Percentiles rank a stretch among this genome's conserved stretches.
These are phyloP conservation scores for Tricholoma terreum DNA, from an alignment of 768 basidiomycete genomes.

Conservation along the genomic window DNA sequence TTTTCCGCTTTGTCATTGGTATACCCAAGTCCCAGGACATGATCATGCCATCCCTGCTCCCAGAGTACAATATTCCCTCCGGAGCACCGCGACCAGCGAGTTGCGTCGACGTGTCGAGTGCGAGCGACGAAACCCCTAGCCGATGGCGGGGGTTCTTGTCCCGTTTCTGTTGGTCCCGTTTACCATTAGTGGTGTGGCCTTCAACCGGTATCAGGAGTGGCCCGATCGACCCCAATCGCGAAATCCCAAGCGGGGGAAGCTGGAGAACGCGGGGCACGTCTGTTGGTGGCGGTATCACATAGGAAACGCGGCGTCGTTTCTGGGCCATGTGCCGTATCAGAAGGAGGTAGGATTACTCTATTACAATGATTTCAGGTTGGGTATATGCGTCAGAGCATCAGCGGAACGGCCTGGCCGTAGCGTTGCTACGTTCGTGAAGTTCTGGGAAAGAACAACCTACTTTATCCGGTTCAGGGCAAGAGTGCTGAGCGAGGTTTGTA, in stretches of 20 bases:
- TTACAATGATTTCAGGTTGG: too few species aligned
- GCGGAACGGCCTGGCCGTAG: too few species aligned
- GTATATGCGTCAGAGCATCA: too few species aligned
- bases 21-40: slow-evolving; percentile 85
- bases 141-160: slow-evolving; percentile 73
- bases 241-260: slow-evolving; percentile 63
- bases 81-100: slow-evolving; percentile 64
- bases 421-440: too few species aligned
- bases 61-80: slow-evolving; percentile 87
- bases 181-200: slow-evolving; percentile 19
- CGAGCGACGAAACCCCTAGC: slow-evolving; percentile 83
- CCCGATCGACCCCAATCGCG: slow-evolving; percentile 62
- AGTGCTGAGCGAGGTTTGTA: too few species aligned
- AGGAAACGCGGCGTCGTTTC: slow-evolving; percentile 73
- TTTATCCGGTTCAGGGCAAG: too few species aligned
- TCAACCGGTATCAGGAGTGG: slow-evolving; percentile 58
- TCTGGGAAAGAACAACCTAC: too few species aligned
- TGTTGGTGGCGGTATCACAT: slow-evolving; percentile 76
- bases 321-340: slow-evolving; percentile 32
- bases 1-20: slow-evolving; percentile 50
- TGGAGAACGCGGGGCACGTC: slow-evolving; percentile 61
- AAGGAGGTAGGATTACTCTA: too few species aligned
- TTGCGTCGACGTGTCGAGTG: slow-evolving; percentile 78
- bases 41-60: slow-evolving; percentile 84
- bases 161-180: slow-evolving; percentile 22